Base-by-base conservation (phyloP, 2,329 filamentous ascomycete genomes). In the Cercospora canescens region DNA sequence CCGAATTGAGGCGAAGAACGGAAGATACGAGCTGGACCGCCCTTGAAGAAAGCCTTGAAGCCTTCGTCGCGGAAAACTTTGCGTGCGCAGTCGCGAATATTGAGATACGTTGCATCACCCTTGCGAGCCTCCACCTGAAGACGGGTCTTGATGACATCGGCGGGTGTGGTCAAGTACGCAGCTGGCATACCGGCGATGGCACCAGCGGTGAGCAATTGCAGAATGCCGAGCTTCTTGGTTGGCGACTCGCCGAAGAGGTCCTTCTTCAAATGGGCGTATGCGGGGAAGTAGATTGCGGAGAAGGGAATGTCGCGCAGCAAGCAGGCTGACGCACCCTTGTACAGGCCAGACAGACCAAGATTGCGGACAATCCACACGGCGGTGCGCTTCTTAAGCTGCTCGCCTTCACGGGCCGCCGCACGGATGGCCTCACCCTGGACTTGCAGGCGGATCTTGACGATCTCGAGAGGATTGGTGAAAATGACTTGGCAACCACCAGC, bases 351-450 rank as follows among this genome's bases (percentile, higher is more conserved):
- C 57, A 99, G 87, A 85, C 95, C 95, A 69, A 99, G 84, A 81
- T 99, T 97, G 78, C 90, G 90, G 68, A 98, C 91, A 73, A 99
- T 98, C 95, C 95, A 99, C 84, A 98, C 91, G 65, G 95, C 95
- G 11, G 94, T 97, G 72, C 95, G 91, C 80, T 91, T 94, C 60
- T 92, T 92, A 16, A 91, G 87, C 65, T 89, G 90, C 70, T 95
- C 91, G 28, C 91, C 90, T 71, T 92, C 89, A 28, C 92, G 88
- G 56, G 85, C 91, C 30, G 76, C 76, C 24, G 76, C 76, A 83
- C 97, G 98, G 70, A 93, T 90, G 48, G 97, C 89, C 81, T 99
- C 95, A 66, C 95, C 95, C 83, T 99, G 95, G 26, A 99, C 91
- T 80, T 99, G 95, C 61, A 99, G 88, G 71, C 95, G 91, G 77